Percentiles rank a stretch among this genome's conserved stretches.
Conservation (phyloP, 2,329 filamentous ascomycete genomes). For the Graphilbum ipis-grandicollis region DNA sequence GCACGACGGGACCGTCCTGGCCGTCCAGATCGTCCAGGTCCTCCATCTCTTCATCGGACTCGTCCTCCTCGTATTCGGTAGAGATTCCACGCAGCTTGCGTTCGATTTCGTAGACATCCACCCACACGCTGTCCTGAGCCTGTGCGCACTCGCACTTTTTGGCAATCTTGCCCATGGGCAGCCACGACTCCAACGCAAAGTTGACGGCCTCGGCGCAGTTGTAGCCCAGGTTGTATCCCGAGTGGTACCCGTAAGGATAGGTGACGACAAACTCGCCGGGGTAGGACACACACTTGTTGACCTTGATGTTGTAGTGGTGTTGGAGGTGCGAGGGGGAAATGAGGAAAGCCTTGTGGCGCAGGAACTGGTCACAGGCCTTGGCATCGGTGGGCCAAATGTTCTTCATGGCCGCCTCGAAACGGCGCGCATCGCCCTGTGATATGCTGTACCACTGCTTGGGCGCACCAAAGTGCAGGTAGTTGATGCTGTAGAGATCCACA, state of each 20-base stretch:
- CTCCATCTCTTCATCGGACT: slow-evolving; percentile 48
- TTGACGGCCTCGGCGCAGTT: slow-evolving; percentile 99
- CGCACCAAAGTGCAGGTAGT: slow-evolving; percentile 96
- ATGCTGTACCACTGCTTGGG: slow-evolving; percentile 99
- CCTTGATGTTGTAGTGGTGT: slow-evolving; percentile 82
- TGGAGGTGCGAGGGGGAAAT: slow-evolving; percentile 82
- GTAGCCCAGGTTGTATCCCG: slow-evolving; percentile 93
- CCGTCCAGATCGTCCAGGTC: slow-evolving; percentile 36
- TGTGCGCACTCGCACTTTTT: slow-evolving; percentile 94
- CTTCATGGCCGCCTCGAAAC: slow-evolving; percentile 91
- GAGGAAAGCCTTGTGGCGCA: slow-evolving; percentile 93
- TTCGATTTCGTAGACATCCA: slow-evolving; percentile 90
- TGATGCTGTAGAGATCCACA: slow-evolving; percentile 98
- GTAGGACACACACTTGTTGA: slow-evolving; percentile 89
- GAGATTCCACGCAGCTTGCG: slow-evolving; percentile 82
- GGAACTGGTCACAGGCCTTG: slow-evolving; percentile 89
- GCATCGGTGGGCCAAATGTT: slow-evolving; percentile 88
- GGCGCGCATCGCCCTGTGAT: slow-evolving; percentile 80
- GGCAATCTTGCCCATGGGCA: slow-evolving; percentile 86
- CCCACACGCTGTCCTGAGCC: slow-evolving; percentile 94
- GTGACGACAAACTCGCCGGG: slow-evolving; percentile 98
- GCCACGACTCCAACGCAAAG: slow-evolving; percentile 88
- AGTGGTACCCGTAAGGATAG: slow-evolving; percentile 96
- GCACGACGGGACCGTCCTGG: slow-evolving; percentile 43
- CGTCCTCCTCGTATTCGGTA: slow-evolving; percentile 66